Evolutionary conservation across 345 rosid species (phyloP), one percentile per base, ranked within the genome.

Genomic region (Nephelium lappaceum): DNA sequence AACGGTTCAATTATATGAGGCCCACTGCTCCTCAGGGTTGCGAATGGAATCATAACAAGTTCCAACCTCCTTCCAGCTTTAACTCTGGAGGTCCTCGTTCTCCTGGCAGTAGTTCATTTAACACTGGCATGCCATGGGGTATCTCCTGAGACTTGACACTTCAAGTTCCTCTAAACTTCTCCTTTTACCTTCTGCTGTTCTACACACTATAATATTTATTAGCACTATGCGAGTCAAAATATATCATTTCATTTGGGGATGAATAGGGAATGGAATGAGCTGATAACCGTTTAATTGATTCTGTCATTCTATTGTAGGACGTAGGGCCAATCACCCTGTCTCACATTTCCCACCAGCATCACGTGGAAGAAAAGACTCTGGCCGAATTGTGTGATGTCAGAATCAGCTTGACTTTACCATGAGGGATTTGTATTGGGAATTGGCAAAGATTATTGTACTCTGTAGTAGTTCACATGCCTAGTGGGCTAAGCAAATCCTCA

Each of bases 361-460:
- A 61, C 94, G 93, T 55, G 97, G 95, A 79, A 94, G 92, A 88
- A 91, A 89, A 86, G 98, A 96, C 82, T 85, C 88, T 74, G 99
- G 95, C 86, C 93, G 92, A 87, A 91, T 91, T 81, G 83, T 91
- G 70, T 94, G 86, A 87, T 82, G 85, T 83, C 58, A 84, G 74
- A 72, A 80, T 81, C 78, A 31, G 73, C 71, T 82, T 82, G 73
- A 79, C 75, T 80, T 78, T 80, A 49, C 61, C 36, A 78, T 64
- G 85, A 87, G 89, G 81, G 81, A 81, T 81, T 72, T 81, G 86
- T 91, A 78, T 77, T 87, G 83, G 87, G 84, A 81, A 83, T 87
- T 83, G 88, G 86, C 82, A 82, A 88, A 88, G 83, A 85, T 19
- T 83, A 74, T 77, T 87, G 91, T 88, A 80, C 75, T 60, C 75